Evolutionary conservation across 495 filamentous ascomycete species (phyloP).

Genomic region (Lentithecium fluviatile): DNA sequence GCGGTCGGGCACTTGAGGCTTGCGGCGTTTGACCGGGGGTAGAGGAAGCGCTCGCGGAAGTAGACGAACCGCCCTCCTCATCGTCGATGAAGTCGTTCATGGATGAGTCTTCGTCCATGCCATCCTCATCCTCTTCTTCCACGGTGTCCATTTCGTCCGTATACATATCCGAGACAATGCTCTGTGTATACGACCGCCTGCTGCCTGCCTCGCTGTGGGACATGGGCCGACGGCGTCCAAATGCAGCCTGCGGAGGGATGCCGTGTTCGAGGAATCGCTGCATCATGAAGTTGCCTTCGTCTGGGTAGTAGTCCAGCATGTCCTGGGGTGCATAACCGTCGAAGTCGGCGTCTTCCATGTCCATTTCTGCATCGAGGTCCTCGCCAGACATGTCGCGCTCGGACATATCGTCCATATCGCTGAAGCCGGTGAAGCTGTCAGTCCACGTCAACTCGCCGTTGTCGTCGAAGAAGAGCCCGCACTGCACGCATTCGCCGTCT

Average conservation of each 20-base stretch:
- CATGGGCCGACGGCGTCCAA: slow-evolving; percentile 19
- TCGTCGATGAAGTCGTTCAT: slow-evolving; percentile 42
- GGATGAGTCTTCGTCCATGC: slow-evolving; percentile 37
- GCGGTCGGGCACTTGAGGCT: not conserved
- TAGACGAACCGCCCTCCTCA: slow-evolving; percentile 5
- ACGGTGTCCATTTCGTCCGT: slow-evolving; percentile 37
- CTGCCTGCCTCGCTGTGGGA: slow-evolving; percentile 39
- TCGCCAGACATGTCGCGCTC: slow-evolving; percentile 36
- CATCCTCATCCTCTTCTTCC: slow-evolving; percentile 43
- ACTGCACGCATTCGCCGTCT: slow-evolving; percentile 54
- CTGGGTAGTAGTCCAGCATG: slow-evolving; percentile 25
- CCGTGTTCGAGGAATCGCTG: slow-evolving; percentile 30
- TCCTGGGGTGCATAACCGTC: slow-evolving; percentile 35
- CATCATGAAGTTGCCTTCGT: slow-evolving; percentile 27
- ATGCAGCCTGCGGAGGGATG: slow-evolving; percentile 11
- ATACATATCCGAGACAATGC: slow-evolving; percentile 35
- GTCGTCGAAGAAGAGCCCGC: slow-evolving; percentile 52
- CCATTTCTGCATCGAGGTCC: slow-evolving; percentile 39
- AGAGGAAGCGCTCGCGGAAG: slow-evolving; percentile 21
- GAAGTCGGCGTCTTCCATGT: slow-evolving; percentile 36
- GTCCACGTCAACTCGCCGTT: slow-evolving; percentile 38
- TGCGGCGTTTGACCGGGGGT: slow-evolving; percentile 25
- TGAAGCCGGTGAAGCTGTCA: slow-evolving; percentile 37
- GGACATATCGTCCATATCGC: slow-evolving; percentile 39
- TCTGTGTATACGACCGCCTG: slow-evolving; percentile 36